Evolutionary conservation across 305 asterid species (phyloP), one percentile per base, ranked within the genome.

Genomic region (Salvia sclarea): DNA sequence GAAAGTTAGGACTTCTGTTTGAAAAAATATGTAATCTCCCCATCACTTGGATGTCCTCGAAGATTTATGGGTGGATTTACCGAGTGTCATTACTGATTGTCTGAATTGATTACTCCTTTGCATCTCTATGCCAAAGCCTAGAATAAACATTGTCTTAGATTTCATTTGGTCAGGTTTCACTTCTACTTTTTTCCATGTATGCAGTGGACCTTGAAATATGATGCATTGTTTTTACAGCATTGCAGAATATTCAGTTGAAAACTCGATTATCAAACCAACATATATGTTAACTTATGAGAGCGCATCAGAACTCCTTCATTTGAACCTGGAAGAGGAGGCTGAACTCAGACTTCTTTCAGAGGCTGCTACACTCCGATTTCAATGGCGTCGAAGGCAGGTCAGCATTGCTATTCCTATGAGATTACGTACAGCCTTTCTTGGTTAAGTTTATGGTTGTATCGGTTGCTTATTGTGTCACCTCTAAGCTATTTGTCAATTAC

Each of bases 281-380:
- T 89, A 91, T 82, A 91, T 94, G 99, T 83, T 94, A 56, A 94
- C 98, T 3, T 94, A 94, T 78, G 97, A 94, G 87, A 94, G 91
- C 64, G 99, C 99, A 59, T 78, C 95, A 43, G 96, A 91, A 85
- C 99, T 94, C 65, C 96, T 94, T 60, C 88, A 87, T 79, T 73
- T 91, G 82, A 89, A 91, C 86, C 88, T 94, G 66, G 89, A 86
- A 80, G 98, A 91, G 84, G 96, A 91, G 83, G 66, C 75, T 70
- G 98, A 91, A 76, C 76, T 94, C 35, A 85, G 86, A 72, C 86
- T 91, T 75, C 96, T 91, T 60, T 87, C 93, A 11, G 95, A 91
- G 82, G 96, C 93, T 76, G 98, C 98, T 80, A 70, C 82, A 33
- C 88, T 83, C 56, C 90, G 97, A 55, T 79, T 81, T 64, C 81